Evolutionary conservation across 2,329 filamentous ascomycete species (phyloP).

Genomic region (Neospermospora avenae): DNA sequence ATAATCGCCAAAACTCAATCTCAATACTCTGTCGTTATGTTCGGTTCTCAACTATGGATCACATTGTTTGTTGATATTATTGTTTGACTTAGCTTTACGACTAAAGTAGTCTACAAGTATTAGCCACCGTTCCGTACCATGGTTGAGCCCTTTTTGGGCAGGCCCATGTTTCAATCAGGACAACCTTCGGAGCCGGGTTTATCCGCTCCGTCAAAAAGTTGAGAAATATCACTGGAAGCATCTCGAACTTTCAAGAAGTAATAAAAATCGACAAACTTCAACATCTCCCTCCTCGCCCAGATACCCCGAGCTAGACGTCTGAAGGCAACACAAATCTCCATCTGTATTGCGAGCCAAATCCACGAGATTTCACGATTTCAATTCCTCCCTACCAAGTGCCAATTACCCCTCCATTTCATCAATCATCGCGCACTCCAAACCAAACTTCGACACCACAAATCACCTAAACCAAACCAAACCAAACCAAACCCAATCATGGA

Average conservation of each 20-base stretch:
- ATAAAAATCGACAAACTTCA: neutral
- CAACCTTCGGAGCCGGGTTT: no score
- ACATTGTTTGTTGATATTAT: slow-evolving; percentile 4
- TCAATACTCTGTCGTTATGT: no score
- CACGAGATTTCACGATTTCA: no score
- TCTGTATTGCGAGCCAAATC: neutral
- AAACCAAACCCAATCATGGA: slow-evolving; percentile 26
- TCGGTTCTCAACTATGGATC: slow-evolving; percentile 14
- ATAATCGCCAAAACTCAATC: no score
- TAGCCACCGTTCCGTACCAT: slow-evolving; percentile 4
- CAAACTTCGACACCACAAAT: slow-evolving; percentile 3
- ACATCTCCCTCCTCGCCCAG: neutral
- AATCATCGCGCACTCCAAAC: slow-evolving; percentile 5
- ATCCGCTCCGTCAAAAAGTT: slow-evolving; percentile 1
- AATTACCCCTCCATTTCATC: slow-evolving; percentile 21
- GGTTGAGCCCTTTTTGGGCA: neutral
- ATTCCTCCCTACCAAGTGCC: neutral
- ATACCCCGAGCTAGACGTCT: neutral
- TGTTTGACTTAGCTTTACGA: slow-evolving; percentile 22
- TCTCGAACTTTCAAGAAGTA: neutral
- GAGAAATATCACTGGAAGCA: neutral
- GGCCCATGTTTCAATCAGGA: no score
- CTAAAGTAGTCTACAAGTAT: no score
- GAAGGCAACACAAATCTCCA: neutral
- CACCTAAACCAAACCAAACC: neutral